phyloP scores from a whole-genome alignment of 768 basidiomycete genomes.

The Lentinus brumalis region DNA sequence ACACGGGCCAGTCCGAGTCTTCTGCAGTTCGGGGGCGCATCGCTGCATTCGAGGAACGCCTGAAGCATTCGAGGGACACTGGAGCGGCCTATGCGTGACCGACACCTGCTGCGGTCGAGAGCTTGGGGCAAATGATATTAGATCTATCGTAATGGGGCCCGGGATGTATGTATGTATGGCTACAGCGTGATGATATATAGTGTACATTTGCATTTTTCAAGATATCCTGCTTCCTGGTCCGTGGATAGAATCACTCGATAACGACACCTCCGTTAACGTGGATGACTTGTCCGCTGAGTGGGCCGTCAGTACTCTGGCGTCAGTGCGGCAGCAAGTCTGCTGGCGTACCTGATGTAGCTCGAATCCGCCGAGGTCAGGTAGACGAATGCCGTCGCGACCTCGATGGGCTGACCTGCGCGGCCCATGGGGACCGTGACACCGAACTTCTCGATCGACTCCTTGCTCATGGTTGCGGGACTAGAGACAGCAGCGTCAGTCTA shows the following conservation, averaged over 20 bases:
- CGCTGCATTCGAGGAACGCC: constrained; percentile 20
- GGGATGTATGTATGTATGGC: background rate
- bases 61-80: constrained; percentile 1
- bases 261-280: constrained; percentile 35
- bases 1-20: constrained; percentile 5
- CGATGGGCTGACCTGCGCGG: constrained; percentile 52
- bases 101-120: too few relatives aligned
- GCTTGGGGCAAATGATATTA: background rate
- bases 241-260: constrained; percentile 20
- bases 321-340: background rate
- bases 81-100: constrained; percentile 9
- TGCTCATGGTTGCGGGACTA: constrained; percentile 39
- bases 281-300: constrained; percentile 30
- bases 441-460: constrained; percentile 35
- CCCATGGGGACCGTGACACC: constrained; percentile 42
- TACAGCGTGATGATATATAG: constrained; percentile 1
- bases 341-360: constrained; percentile 42
- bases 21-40: constrained; percentile 21
- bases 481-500: background rate
- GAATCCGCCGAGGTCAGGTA: constrained; percentile 50
- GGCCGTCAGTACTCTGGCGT: background rate
- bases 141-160: background rate
- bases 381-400: constrained; percentile 50
- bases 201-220: background rate
- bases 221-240: background rate